Evolutionary conservation across 345 rosid genomes (phyloP).

Genomic region (Eutrema japonicum): DNA sequence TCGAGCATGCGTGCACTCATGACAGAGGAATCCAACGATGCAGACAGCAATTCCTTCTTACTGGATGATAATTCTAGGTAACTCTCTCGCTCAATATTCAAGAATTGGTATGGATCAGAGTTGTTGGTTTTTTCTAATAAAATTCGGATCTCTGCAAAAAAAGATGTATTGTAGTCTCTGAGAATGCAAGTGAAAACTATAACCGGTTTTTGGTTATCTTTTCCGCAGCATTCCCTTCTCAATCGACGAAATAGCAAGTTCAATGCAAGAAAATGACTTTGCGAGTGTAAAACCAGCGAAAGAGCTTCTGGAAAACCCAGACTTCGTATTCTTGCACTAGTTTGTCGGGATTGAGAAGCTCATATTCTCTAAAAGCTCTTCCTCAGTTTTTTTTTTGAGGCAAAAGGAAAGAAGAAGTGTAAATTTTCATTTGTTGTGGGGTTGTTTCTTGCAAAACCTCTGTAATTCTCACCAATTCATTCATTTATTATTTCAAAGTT

Average conservation of each 20-base stretch:
- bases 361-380: constrained; percentile 38
- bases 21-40: constrained; percentile 94
- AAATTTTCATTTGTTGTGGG: constrained; percentile 41
- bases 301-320: constrained; percentile 76
- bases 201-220: neutral
- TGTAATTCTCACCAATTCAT: constrained; percentile 32
- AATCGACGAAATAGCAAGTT: constrained; percentile 77
- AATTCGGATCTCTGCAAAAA: too few species aligned
- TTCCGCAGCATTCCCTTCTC: constrained; percentile 91
- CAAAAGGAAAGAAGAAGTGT: constrained; percentile 39
- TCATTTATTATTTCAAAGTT: constrained; percentile 34
- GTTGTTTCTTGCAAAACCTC: constrained; percentile 35
- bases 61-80: constrained; percentile 93
- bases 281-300: constrained; percentile 74
- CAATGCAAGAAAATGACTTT: constrained; percentile 89
- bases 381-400: constrained; percentile 40
- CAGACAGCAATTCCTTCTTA: constrained; percentile 85
- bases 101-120: neutral
- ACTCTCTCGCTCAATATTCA: constrained; percentile 5
- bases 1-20: constrained; percentile 96
- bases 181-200: neutral
- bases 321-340: constrained; percentile 84
- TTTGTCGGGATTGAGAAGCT: constrained; percentile 45
- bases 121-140: neutral
- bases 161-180: too few species aligned